Evolutionary conservation across 163 green algal species (phyloP).

Genomic region (Chlorella variabilis): DNA sequence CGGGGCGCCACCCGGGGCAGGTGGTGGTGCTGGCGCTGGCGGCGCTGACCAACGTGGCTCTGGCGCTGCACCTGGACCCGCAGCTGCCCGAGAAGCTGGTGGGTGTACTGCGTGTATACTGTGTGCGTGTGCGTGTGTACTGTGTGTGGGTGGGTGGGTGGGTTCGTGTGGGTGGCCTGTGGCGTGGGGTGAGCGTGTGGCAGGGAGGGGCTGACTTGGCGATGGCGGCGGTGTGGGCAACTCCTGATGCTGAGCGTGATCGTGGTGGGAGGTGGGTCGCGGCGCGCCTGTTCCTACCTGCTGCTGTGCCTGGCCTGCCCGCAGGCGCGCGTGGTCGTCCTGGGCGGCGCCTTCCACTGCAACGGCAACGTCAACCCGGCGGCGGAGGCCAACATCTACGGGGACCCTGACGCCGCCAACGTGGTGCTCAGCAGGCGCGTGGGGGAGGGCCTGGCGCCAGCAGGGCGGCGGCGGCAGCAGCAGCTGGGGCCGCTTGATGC

Average conservation of each 20-base stretch:
- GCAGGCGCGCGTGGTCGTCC: constrained; percentile 54
- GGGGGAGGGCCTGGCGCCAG: no score
- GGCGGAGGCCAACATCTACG: constrained; percentile 92
- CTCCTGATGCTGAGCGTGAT: no score
- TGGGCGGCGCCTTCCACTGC: constrained; percentile 86
- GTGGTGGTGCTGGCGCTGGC: constrained; percentile 81
- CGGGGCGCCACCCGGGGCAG: constrained; percentile 24
- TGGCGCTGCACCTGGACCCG: constrained; percentile 77
- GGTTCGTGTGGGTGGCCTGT: no score
- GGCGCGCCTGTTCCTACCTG: no score
- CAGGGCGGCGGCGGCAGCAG: no score
- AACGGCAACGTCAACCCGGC: constrained; percentile 93
- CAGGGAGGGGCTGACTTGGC: no score
- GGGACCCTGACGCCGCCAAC: constrained; percentile 89
- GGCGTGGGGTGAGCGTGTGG: background rate
- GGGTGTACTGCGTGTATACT: no score
- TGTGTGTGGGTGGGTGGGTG: no score
- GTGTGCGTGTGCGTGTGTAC: background rate
- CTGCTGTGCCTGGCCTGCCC: background rate
- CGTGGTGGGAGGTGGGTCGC: no score
- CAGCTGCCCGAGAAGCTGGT: constrained; percentile 65
- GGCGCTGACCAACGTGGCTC: constrained; percentile 82
- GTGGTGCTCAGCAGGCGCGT: constrained; percentile 68
- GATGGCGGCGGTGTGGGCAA: no score
- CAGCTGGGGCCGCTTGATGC: no score